Percentiles rank a stretch among this genome's conserved stretches.
These are phyloP conservation scores for Colletotrichum neosansevieriae DNA, from an alignment of 2,329 filamentous ascomycete species.

Conservation along the genomic window DNA sequence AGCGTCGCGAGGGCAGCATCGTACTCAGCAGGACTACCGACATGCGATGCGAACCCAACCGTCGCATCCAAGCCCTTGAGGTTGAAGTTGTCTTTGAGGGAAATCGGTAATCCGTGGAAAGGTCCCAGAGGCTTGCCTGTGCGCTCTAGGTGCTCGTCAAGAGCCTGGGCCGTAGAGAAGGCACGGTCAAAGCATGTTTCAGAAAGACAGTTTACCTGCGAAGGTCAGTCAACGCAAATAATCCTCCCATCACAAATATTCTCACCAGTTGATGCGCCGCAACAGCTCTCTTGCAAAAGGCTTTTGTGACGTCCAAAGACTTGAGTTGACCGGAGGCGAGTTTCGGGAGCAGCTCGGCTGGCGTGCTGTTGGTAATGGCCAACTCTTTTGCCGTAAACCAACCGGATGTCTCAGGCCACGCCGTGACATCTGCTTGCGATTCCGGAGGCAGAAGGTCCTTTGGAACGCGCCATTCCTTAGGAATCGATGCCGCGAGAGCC, in stretches of 20 bases:
- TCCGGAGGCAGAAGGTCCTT: slow-evolving; percentile 63
- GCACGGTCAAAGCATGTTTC: slow-evolving; percentile 68
- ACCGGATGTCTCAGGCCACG: slow-evolving; percentile 67
- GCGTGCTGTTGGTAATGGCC: slow-evolving; percentile 51
- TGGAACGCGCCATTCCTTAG: slow-evolving; percentile 69
- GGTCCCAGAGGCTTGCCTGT: slow-evolving; percentile 67
- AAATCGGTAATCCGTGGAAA: slow-evolving; percentile 73
- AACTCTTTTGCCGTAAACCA: slow-evolving; percentile 66
- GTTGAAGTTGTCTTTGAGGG: slow-evolving; percentile 80
- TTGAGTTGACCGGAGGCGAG: slow-evolving; percentile 53
- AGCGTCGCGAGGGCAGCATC: slow-evolving; percentile 57
- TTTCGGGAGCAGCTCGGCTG: slow-evolving; percentile 49
- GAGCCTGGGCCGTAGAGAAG: slow-evolving; percentile 57
- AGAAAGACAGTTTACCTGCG: slow-evolving; percentile 61
- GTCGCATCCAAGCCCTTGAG: slow-evolving; percentile 70
- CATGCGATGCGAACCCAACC: slow-evolving; percentile 71
- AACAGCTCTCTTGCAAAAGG: slow-evolving; percentile 65
- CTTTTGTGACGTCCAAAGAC: slow-evolving; percentile 60
- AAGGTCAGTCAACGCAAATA: neutral
- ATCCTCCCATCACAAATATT: neutral
- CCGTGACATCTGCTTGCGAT: slow-evolving; percentile 66
- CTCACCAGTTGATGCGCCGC: slow-evolving; percentile 50
- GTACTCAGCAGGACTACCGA: slow-evolving; percentile 64
- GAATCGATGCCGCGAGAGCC: slow-evolving; percentile 62
- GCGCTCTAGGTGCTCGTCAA: slow-evolving; percentile 63